Evolutionary conservation across 1,284 basidiomycete species (phyloP).

Genomic region (Ceratorhiza oryzae-sativae): DNA sequence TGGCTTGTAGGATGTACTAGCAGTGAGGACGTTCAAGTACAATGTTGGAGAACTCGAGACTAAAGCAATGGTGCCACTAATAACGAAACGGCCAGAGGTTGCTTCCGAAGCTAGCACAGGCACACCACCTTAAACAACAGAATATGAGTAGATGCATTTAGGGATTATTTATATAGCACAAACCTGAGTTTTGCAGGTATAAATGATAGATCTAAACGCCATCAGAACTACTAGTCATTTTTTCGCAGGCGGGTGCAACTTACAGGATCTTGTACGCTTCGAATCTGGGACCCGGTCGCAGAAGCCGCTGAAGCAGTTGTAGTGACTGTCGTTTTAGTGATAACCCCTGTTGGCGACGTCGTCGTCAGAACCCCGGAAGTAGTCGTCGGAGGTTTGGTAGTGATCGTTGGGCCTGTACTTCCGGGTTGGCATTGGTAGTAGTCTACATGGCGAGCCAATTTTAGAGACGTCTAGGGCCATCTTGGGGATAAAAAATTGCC

Average conservation of each 20-base stretch:
- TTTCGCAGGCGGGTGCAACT: not conserved
- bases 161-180: conserved; percentile 42
- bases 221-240: not conserved
- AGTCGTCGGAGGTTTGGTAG: not conserved
- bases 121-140: conserved; percentile 52
- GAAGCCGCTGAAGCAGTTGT: conserved; percentile 47
- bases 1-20: conserved; percentile 59
- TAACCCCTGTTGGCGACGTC: not conserved
- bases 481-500: not conserved
- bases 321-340: conserved; percentile 1
- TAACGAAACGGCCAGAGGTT: conserved; percentile 61
- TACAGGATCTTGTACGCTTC: conserved; percentile 61
- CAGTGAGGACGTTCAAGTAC: conserved; percentile 59
- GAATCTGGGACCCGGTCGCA: conserved; percentile 62
- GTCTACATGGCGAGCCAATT: not conserved
- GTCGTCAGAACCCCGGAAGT: not conserved
- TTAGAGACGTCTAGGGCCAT: not conserved
- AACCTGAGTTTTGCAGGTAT: conserved; percentile 63
- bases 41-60: conserved; percentile 54
- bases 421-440: conserved; percentile 36
- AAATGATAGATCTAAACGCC: conserved; percentile 55
- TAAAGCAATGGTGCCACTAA: conserved; percentile 58
- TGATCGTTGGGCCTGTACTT: not conserved
- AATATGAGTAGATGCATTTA: conserved; percentile 8
- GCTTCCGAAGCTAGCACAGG: conserved; percentile 63